Base-by-base conservation (phyloP, 108 stramenopile species). In the Skeletonema potamos region DNA sequence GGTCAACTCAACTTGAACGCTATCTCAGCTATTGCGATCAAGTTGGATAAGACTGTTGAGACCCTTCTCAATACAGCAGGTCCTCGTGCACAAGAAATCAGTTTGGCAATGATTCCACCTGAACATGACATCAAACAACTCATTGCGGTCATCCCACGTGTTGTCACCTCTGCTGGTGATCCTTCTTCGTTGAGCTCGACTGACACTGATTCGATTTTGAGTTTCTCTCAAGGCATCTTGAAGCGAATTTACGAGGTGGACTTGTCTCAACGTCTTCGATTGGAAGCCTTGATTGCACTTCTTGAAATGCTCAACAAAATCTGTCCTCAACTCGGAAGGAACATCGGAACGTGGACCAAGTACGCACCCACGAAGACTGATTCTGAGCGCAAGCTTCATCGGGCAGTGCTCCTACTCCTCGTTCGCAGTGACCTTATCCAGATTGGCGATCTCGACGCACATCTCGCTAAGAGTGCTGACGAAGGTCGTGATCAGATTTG, bases 231-330 rank as follows among this genome's bases (percentile, higher is more conserved):
- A 66, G 84, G 86, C 11, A 92, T 98, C 61, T 99, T 99, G 91
- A 97, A 98, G 84, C 87, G 93, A n/a, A 80, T 99, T 12, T 99
- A 97, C 70, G 97, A 99, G 69, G 68, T 93, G 15, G 90, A 73
- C 43, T 68, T 96, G 48, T 73, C 85, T 1, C 96, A 97, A 64
- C 94, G 93, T 1, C 73, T 98, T 22, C 70, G 94, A 0, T 82
- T 97, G 18, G 98, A 98, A 77, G 85, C 87, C 13, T 68, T 94
- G 18, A 93, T 97, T 13, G 84, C 92, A 11, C 70, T 97, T 15
- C 79, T 98, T 60, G 95, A 96, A 64, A 92, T 86, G 36, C 72
- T 97, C 26, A 92, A 93, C 68, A 81, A 83, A 56, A 82, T 84
- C 36, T 93, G 90, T 62, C 91, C 90, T n/a, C 86, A 92, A 60